Evolutionary conservation across 2,329 filamentous ascomycete genomes (phyloP).

Genomic region (Penicillium digitatum): DNA sequence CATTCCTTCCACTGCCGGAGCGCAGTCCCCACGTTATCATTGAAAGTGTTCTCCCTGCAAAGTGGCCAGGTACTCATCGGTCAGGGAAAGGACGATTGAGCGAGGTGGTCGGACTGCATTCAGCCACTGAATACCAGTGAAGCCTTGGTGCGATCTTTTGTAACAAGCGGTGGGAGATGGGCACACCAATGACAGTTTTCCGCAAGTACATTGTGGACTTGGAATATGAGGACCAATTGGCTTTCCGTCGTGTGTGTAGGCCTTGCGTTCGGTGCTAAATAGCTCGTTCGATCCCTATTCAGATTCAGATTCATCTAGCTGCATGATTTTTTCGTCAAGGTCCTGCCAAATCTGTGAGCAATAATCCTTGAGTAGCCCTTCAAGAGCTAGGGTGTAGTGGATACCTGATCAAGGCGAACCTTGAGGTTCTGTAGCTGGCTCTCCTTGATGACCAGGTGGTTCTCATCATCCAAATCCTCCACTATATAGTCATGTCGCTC

Average conservation of each 20-base stretch:
- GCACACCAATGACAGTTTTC: not conserved
- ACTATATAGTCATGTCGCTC: conserved; percentile 47
- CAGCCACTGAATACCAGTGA: not conserved
- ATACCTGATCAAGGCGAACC: conserved; percentile 40
- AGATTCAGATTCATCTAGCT: conserved; percentile 46
- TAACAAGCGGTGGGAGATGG: not conserved
- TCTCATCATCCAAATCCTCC: conserved; percentile 47
- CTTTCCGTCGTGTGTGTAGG: not conserved
- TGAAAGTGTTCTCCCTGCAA: not conserved
- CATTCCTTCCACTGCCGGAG: too few relatives aligned
- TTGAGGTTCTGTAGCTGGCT: conserved; percentile 45
- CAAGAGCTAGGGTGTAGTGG: not conserved
- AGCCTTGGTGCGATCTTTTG: not conserved
- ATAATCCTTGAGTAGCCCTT: not conserved
- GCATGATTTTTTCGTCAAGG: conserved; percentile 47
- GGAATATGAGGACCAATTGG: not conserved
- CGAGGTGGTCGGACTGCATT: not conserved
- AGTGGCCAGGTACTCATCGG: not conserved
- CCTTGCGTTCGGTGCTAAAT: not conserved
- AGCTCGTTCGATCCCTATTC: conserved; percentile 26
- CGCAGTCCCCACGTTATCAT: not conserved
- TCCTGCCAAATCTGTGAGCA: conserved; percentile 31
- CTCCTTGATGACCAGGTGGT: conserved; percentile 46
- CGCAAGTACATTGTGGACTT: not conserved
- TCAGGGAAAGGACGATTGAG: not conserved